Evolutionary conservation across 139 green algal species (phyloP).

Genomic region (Coelastrella sp.): DNA sequence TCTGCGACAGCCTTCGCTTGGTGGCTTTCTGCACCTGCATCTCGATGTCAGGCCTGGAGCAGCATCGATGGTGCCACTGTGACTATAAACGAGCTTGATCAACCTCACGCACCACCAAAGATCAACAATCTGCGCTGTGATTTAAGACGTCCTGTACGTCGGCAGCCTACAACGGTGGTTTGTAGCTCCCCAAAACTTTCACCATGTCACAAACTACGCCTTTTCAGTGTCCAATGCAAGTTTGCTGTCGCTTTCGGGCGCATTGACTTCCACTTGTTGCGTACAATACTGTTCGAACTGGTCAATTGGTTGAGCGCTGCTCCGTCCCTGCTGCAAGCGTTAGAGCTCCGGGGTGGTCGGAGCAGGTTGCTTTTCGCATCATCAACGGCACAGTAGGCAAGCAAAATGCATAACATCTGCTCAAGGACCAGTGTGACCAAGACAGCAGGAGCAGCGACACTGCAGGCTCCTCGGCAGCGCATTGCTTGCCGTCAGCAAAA

Average conservation of each 20-base stretch:
- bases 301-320: not conserved
- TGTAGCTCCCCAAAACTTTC: not conserved
- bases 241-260: not conserved
- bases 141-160: too few species aligned
- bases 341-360: not conserved
- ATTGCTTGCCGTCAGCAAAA: not conserved
- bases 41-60: too few species aligned
- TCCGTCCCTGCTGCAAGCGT: not conserved
- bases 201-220: not conserved
- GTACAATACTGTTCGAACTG: too few species aligned
- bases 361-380: not conserved
- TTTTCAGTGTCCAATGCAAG: not conserved
- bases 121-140: too few species aligned
- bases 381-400: not conserved
- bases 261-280: not conserved
- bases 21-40: too few species aligned
- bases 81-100: too few species aligned
- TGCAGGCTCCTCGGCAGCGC: slow-evolving; percentile 6
- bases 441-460: not conserved
- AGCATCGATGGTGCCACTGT: too few species aligned
- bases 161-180: not conserved
- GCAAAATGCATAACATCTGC: slow-evolving; percentile 13
- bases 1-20: too few species aligned
- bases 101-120: too few species aligned
- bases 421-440: not conserved